Evolutionary conservation across 2,329 filamentous ascomycete species (phyloP).

Genomic region (Diaporthe citri): DNA sequence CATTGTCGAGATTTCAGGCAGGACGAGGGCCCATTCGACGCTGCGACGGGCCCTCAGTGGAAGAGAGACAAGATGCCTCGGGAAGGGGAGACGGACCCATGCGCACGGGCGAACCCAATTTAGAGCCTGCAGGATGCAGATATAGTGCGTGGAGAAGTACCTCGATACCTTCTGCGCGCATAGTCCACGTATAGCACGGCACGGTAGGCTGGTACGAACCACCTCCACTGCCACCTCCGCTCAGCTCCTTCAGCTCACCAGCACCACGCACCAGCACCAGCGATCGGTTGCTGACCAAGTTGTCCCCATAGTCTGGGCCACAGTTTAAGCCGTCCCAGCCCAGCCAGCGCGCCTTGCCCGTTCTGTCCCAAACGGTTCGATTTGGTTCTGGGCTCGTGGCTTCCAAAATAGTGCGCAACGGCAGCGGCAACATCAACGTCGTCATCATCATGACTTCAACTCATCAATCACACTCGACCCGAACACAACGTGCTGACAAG

Average conservation of each 20-base stretch:
- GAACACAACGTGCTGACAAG: neutral
- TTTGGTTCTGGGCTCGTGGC: neutral
- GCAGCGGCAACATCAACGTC: neutral
- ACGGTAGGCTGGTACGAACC: neutral
- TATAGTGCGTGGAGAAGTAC: slow-evolving; percentile 17
- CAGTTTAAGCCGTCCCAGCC: neutral
- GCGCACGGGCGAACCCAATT: slow-evolving; percentile 28
- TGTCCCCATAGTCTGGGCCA: slow-evolving; percentile 10
- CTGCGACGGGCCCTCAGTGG: slow-evolving; percentile 3
- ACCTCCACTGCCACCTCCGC: neutral
- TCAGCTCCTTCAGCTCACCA: neutral
- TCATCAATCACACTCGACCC: neutral
- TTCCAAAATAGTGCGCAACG: neutral
- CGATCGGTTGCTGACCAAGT: neutral
- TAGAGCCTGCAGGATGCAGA: slow-evolving; percentile 26
- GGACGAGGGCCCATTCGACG: neutral
- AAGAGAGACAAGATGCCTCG: slow-evolving; percentile 4
- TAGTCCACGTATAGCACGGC: neutral
- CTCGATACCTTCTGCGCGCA: neutral
- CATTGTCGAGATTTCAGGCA: slow-evolving; percentile 26
- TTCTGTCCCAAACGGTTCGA: slow-evolving; percentile 1
- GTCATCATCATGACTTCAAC: neutral
- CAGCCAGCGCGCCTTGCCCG: neutral
- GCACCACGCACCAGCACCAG: neutral
- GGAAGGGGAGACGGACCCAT: slow-evolving; percentile 24